phyloP scores from a whole-genome alignment of 1,284 basidiomycete species.

The Cryptococcus maquisensis region DNA sequence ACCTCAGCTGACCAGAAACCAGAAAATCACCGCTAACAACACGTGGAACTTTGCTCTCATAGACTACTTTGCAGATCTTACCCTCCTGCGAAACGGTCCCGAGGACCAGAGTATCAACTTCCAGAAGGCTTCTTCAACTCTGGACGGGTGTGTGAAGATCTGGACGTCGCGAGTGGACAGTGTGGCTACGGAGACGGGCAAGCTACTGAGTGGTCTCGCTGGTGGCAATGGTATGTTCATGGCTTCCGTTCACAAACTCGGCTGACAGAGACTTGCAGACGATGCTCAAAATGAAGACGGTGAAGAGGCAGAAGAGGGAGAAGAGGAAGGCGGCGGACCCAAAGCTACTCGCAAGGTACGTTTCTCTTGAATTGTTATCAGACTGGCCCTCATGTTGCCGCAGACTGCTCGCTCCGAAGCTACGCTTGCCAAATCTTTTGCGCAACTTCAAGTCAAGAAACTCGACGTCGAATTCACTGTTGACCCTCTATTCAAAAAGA shows the following conservation, averaged over 20 bases:
- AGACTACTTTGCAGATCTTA: slow-evolving; percentile 99
- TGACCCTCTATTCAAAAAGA: slow-evolving; percentile 96
- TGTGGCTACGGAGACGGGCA: slow-evolving; percentile 94
- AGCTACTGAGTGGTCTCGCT: slow-evolving; percentile 86
- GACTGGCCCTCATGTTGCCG: not conserved
- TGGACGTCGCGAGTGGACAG: slow-evolving; percentile 98
- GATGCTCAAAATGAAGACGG: slow-evolving; percentile 33
- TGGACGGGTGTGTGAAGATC: slow-evolving; percentile 99
- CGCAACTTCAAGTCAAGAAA: slow-evolving; percentile 84
- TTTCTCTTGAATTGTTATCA: not conserved
- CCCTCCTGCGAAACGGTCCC: slow-evolving; percentile 81
- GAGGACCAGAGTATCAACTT: slow-evolving; percentile 94
- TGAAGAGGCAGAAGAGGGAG: slow-evolving; percentile 54
- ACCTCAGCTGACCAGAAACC: slow-evolving; percentile 3
- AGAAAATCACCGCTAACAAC: slow-evolving; percentile 99
- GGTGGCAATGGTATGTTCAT: slow-evolving; percentile 44
- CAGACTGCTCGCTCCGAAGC: slow-evolving; percentile 65
- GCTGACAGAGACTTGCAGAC: not conserved
- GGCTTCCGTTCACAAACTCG: slow-evolving; percentile 19
- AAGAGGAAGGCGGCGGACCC: slow-evolving; percentile 51
- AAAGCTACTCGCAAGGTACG: slow-evolving; percentile 37
- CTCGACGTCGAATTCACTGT: slow-evolving; percentile 91
- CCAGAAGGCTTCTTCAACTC: slow-evolving; percentile 93
- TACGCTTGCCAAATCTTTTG: slow-evolving; percentile 77
- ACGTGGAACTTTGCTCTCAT: slow-evolving; percentile 98